phyloP scores from a whole-genome alignment of 2,329 filamentous ascomycete genomes.

The Penicillium sp. region DNA sequence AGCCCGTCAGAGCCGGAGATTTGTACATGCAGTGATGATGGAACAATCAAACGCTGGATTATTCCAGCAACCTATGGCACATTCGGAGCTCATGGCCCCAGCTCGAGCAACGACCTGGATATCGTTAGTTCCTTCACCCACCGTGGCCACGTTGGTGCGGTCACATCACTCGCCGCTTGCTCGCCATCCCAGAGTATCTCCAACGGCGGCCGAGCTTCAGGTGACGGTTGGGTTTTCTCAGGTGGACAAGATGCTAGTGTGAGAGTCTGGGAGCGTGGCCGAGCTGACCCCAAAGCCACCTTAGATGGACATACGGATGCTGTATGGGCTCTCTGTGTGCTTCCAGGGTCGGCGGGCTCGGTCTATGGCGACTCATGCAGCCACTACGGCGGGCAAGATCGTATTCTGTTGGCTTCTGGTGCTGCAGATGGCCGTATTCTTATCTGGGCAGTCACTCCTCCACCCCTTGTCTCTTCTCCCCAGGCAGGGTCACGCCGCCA shows the following conservation, averaged over 20 bases:
- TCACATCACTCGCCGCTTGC: constrained; percentile 85
- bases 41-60: constrained; percentile 94
- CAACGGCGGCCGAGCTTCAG: constrained; percentile 82
- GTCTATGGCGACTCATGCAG: constrained; percentile 76
- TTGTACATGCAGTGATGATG: constrained; percentile 93
- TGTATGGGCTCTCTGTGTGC: constrained; percentile 91
- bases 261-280: constrained; percentile 90
- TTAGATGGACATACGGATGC: constrained; percentile 94
- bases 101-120: constrained; percentile 77
- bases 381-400: constrained; percentile 78
- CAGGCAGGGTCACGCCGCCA: constrained; percentile 73
- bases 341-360: constrained; percentile 79
- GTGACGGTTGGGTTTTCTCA: constrained; percentile 98
- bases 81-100: constrained; percentile 56
- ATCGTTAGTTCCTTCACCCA: constrained; percentile 95
- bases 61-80: constrained; percentile 79
- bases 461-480: constrained; percentile 82
- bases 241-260: constrained; percentile 93
- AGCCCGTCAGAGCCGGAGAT: constrained; percentile 96
- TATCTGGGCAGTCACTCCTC: constrained; percentile 91
- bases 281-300: constrained; percentile 93
- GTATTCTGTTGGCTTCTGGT: constrained; percentile 88
- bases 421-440: constrained; percentile 89
- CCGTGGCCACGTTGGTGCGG: constrained; percentile 86
- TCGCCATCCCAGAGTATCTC: constrained; percentile 86